Conservation (phyloP, 2,329 filamentous ascomycete genomes). For the Graphilbum sp. region DNA sequence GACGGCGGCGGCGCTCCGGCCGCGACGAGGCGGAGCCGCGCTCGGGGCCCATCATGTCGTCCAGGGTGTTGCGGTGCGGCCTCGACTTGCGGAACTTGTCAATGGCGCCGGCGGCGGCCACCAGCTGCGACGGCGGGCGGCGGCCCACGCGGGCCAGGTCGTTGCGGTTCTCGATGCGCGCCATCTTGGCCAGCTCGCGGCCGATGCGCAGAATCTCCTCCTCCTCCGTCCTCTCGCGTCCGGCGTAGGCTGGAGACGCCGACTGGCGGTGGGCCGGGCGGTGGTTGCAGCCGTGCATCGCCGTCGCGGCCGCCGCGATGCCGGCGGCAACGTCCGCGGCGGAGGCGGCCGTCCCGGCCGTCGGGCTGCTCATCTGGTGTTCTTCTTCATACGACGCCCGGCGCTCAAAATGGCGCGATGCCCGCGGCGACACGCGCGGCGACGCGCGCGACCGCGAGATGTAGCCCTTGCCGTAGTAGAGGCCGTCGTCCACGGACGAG, state of each 20-base stretch:
- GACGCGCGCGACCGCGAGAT: slow-evolving; percentile 12
- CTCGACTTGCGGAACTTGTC: slow-evolving; percentile 21
- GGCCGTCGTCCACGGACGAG: slow-evolving; percentile 37
- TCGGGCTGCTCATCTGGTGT: neutral
- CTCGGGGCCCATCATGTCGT: neutral
- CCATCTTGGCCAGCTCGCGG: slow-evolving; percentile 35
- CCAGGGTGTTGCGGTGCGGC: slow-evolving; percentile 12
- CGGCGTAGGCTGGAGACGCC: slow-evolving; percentile 1
- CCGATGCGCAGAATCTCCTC: slow-evolving; percentile 42
- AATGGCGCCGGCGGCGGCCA: slow-evolving; percentile 23
- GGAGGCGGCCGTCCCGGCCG: too few species aligned
- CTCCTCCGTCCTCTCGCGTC: slow-evolving; percentile 23
- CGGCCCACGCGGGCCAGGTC: slow-evolving; percentile 27
- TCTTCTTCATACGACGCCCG: neutral
- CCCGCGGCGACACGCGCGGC: neutral
- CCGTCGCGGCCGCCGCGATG: neutral
- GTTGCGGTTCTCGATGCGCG: slow-evolving; percentile 32
- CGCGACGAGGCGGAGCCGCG: slow-evolving; percentile 10
- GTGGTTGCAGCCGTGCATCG: neutral
- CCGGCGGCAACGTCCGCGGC: slow-evolving; percentile 7
- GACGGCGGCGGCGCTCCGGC: neutral
- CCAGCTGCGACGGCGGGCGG: slow-evolving; percentile 19
- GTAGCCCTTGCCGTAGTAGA: slow-evolving; percentile 38
- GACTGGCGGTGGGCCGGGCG: neutral
- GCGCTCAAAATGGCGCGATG: slow-evolving; percentile 1